Percentiles rank a stretch among this genome's conserved stretches.
phyloP scores from a whole-genome alignment of 2,329 filamentous ascomycete genomes.

The Coniochaeta sp. region DNA sequence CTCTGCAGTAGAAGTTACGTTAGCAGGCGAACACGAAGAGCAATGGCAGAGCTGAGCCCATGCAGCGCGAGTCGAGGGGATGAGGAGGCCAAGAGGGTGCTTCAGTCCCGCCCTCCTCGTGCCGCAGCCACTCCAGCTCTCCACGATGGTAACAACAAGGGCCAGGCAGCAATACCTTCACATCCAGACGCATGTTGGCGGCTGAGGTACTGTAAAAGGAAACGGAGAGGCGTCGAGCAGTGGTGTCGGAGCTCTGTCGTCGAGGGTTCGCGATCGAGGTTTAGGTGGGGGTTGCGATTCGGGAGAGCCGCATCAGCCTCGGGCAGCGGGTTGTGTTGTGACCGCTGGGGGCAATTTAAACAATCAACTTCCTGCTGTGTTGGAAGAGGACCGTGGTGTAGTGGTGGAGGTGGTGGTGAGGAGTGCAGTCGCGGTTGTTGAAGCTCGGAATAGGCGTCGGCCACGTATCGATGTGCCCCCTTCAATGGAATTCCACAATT shows the following conservation, averaged over 20 bases:
- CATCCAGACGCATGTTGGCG: constrained; percentile 6
- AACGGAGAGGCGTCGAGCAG: background rate
- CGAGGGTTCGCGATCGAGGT: background rate
- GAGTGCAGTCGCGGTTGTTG: background rate
- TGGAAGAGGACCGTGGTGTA: background rate
- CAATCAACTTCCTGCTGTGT: too few species aligned
- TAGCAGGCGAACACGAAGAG: background rate
- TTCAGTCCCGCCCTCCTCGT: too few species aligned
- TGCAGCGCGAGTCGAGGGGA: background rate
- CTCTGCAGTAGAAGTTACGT: constrained; percentile 34
- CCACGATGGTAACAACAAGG: constrained; percentile 12
- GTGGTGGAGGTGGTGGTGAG: background rate
- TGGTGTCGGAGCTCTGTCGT: background rate
- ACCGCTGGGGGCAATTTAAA: too few species aligned
- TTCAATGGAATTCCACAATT: constrained; percentile 1
- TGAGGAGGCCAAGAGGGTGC: too few species aligned
- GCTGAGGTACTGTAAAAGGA: background rate
- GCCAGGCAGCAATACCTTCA: constrained; percentile 14
- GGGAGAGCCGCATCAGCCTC: background rate
- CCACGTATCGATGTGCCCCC: background rate
- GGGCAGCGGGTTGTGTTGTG: background rate
- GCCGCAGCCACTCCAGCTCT: background rate
- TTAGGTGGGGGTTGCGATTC: background rate
- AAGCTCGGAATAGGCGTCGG: background rate
- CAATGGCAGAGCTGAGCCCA: background rate